Conservation (phyloP, 192 early-diverging fungal genomes). For the Phycomyces blakesleeanus region DNA sequence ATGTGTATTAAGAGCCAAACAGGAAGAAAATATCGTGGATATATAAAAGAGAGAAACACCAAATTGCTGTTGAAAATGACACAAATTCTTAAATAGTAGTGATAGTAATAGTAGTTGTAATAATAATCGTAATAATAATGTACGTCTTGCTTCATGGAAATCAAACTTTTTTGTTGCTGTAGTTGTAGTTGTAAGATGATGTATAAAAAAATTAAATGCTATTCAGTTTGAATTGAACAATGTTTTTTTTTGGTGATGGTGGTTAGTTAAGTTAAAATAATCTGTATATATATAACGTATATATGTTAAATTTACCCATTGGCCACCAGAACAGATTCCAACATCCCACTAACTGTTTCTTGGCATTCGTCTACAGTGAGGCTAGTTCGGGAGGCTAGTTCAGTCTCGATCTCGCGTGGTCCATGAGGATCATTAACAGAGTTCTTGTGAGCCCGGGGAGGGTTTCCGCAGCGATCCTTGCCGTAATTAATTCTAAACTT, state of each 20-base stretch:
- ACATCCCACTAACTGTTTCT: background rate
- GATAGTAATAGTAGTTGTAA: background rate
- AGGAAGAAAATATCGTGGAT: no score
- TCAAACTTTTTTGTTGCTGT: background rate
- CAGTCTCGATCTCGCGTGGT: background rate
- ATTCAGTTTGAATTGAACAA: no score
- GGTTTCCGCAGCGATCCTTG: conserved; percentile 87
- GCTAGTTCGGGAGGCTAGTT: background rate
- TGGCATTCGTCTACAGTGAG: background rate
- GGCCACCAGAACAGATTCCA: background rate
- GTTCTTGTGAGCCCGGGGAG: conserved; percentile 45
- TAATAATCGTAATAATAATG: conserved; percentile 1
- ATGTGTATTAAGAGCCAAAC: no score
- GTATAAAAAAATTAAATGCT: no score
- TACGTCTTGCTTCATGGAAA: background rate
- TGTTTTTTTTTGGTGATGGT: no score
- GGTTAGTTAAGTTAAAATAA: no score
- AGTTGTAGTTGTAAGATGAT: no score
- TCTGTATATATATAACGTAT: no score
- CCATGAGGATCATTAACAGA: background rate
- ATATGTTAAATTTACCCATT: background rate
- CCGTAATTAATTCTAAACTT: conserved; percentile 69
- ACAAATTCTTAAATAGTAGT: background rate
- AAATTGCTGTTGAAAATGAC: no score
- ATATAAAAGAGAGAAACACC: no score